These are phyloP conservation scores for Ogataea ganodermae DNA, from an alignment of 805 yeast genomes.

Conservation along the genomic window DNA sequence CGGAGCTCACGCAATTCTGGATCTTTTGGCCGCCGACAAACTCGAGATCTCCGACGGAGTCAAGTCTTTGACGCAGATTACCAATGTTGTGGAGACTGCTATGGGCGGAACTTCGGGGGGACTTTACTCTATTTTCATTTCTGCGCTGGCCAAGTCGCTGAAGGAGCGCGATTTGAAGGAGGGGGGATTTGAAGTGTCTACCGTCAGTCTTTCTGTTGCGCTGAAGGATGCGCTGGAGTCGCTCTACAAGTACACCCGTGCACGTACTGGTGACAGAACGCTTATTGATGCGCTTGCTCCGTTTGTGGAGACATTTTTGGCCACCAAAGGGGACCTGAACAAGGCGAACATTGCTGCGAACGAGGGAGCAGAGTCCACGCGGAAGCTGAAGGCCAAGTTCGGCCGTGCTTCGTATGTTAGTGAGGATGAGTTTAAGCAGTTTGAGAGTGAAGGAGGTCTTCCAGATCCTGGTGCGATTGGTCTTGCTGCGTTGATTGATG, in stretches of 20 bases:
- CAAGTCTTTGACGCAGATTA: constrained; percentile 64
- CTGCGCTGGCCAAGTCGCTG: constrained; percentile 64
- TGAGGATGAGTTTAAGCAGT: constrained; percentile 54
- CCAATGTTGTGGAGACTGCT: constrained; percentile 78
- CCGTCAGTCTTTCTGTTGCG: constrained; percentile 46
- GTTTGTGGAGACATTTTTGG: constrained; percentile 63
- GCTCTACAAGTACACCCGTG: constrained; percentile 82
- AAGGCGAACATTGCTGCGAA: constrained; percentile 70
- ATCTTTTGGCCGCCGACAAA: constrained; percentile 45
- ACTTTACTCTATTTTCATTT: constrained; percentile 78
- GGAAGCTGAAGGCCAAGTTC: constrained; percentile 75
- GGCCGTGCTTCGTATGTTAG: constrained; percentile 93
- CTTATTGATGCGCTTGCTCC: constrained; percentile 89
- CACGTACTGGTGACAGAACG: constrained; percentile 87
- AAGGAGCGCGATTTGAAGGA: constrained; percentile 42
- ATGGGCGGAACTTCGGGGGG: constrained; percentile 99
- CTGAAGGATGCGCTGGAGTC: constrained; percentile 65
- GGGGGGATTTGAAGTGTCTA: constrained; percentile 34
- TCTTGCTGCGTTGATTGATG: constrained; percentile 44
- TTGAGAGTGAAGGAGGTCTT: constrained; percentile 62
- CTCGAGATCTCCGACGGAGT: constrained; percentile 51
- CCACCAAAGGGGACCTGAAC: constrained; percentile 49
- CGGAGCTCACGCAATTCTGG: constrained; percentile 75
- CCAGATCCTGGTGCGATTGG: constrained; percentile 98
- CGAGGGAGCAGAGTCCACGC: constrained; percentile 76